Base-by-base conservation (phyloP, 306 rosid species). In the Sechiopsis laciniata region DNA sequence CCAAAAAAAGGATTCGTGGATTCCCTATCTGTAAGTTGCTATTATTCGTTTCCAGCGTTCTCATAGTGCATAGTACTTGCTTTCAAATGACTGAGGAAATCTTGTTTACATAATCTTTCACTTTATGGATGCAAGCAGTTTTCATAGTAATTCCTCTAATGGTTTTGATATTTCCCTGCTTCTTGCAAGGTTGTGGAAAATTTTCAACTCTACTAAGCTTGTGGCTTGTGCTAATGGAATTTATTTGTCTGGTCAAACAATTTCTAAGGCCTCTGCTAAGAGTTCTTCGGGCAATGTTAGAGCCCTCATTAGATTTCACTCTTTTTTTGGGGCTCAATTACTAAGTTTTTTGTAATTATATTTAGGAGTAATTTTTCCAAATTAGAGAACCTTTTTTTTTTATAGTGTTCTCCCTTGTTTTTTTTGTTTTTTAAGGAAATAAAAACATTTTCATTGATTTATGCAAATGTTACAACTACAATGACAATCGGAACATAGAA, bases 201-300 rank as follows among this genome's bases (percentile, higher is more conserved):
- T 62, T 32, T 35, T 62, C 3, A 0, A 29, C 67, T 61, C 19
- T 26, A 14, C 20, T 13, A 61, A 61, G 67, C 29, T 2, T 26
- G 29, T 26, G 29, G 2, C 40, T 0, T 19, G 57, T 20, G 16
- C 40, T 22, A 59, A 22, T 59, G 12, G 8, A 59, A 59, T 22
- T 59, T 59, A 21, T 59, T 59, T 59, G 15, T 7, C 65, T 24
- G n/a, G 40, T 12, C 65, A 59, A 59, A 59, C 65, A 19, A 57
- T 20, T 21, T 57, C 13, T 20, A 17, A 40, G 37, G 3, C 3
- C 37, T 32, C 37, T 32, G 37, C 37, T 32, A 32, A 32, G 37
- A 32, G 37, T 2, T 32, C 2, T 32, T 32, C 37, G 37, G 5
- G 2, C 0, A 1, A 32, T 32, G 37, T 32, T 32, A 1, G 37